A percentile compares a stretch with the other conserved stretches of the same genome.
phyloP scores from a whole-genome alignment of 257 asterid species.

The Solanum piurae region DNA sequence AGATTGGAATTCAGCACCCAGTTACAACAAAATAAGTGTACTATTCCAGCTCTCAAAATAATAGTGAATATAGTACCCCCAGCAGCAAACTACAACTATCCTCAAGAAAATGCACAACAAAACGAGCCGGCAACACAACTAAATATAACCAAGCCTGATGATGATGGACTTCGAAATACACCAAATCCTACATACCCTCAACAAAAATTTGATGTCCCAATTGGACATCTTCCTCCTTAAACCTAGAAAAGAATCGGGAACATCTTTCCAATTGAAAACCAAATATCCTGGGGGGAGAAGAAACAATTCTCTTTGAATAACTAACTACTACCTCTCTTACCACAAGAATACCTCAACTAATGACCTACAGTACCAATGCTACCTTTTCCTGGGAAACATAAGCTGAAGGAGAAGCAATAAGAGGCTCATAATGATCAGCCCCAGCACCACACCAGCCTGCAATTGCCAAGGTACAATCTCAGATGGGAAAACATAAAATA shows the following conservation, averaged over 20 bases:
- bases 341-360: slow-evolving; percentile 12
- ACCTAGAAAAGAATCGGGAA: slow-evolving; percentile 19
- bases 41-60: slow-evolving; percentile 5
- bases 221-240: background rate
- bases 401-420: slow-evolving; percentile 52
- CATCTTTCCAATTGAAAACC: slow-evolving; percentile 5
- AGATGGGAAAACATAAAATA: background rate
- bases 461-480: slow-evolving; percentile 1
- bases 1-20: background rate
- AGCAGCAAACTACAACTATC: background rate
- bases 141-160: background rate
- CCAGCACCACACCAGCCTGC: slow-evolving; percentile 98
- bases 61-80: background rate
- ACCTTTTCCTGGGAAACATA: slow-evolving; percentile 76
- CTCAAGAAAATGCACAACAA: slow-evolving; percentile 10
- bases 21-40: slow-evolving; percentile 4
- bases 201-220: background rate
- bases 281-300: background rate
- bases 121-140: background rate
- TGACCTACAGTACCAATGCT: slow-evolving; percentile 57
- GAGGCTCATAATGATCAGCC: slow-evolving; percentile 96
- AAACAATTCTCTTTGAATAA: background rate
- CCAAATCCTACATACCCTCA: background rate
- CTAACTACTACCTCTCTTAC: slow-evolving; percentile 4
- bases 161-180: background rate